Base-by-base conservation (phyloP, 2,329 filamentous ascomycete species). In the Ceratocystiopsis sp. region DNA sequence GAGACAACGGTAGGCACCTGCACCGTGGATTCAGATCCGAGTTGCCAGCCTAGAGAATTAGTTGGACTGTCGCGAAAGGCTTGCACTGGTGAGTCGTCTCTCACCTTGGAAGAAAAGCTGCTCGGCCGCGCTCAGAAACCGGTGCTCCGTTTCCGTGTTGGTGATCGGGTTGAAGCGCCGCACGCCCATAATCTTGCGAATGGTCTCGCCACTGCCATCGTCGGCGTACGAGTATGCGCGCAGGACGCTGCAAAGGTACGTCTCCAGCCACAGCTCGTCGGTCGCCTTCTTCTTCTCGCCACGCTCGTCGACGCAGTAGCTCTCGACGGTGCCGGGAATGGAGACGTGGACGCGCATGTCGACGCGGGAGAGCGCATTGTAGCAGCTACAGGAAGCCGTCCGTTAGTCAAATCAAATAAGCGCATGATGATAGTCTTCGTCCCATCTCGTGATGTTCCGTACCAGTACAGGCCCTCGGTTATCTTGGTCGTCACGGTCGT, bases 261-360 rank as follows among this genome's bases (percentile, higher is more conserved):
- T 96, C 61, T 98, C 91, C 15, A 98, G 70, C 91, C 91, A 98
- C 35, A 98, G 70, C 32, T 89, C 84, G 50, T 98, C 91, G 0
- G 87, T 89, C 14, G 89, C 84, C 51, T 91, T 83, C 51, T 86
- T 77, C 66, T 93, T 94, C 59, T 95, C 89, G 51, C 91, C 91
- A 54, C 87, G 78, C 64, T 98, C 91, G 60, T 98, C 89, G 45
- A 98, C 83, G 60, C 89, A 96, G 60, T 95, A 96, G 62, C 85
- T 93, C 60, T 98, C 89, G 42, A 98, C 85, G 11, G 84, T 91
- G 47, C 91, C 91, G 16, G 91, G 91, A 50, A 98, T 96, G 50
- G 87, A 89, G 46, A 98, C 89, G 57, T 96, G 87, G 13, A 98
- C 89, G 48, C 91, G 85, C 91, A 98, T 98, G 57, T 98, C 91